Conservation (phyloP, 805 yeast genomes). For the Torulaspora delbrueckii region DNA sequence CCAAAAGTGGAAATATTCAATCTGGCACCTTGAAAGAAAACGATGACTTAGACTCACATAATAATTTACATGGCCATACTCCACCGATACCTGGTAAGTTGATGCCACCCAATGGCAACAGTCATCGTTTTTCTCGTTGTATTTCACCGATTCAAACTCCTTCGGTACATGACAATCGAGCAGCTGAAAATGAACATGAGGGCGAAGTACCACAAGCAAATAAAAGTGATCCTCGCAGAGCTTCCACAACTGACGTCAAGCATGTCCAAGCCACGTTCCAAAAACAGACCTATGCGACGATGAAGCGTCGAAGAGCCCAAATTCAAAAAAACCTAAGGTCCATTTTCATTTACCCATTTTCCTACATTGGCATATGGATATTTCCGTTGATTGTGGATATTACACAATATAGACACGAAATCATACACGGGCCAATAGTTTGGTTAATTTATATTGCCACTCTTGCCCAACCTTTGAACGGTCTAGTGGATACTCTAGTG, state of each 20-base stretch:
- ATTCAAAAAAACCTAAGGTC: constrained; percentile 75
- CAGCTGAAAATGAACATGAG: not conserved
- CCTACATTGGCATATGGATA: constrained; percentile 76
- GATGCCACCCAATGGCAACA: not conserved
- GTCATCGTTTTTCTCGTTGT: not conserved
- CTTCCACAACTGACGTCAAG: not conserved
- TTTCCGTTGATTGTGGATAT: constrained; percentile 69
- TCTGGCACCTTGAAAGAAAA: not conserved
- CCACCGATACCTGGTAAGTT: not conserved
- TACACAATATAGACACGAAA: constrained; percentile 48
- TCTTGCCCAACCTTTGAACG: constrained; percentile 74
- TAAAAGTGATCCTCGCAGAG: not conserved
- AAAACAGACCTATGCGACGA: constrained; percentile 53
- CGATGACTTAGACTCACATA: not conserved
- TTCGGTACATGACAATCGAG: not conserved
- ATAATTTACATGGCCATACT: not conserved
- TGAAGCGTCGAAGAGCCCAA: constrained; percentile 56
- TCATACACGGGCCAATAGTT: constrained; percentile 46
- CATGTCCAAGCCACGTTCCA: constrained; percentile 42
- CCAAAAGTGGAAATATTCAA: not conserved
- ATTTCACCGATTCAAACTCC: constrained; percentile 6
- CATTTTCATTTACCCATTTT: constrained; percentile 78
- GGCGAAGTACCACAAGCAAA: not conserved
- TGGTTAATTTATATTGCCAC: constrained; percentile 69
- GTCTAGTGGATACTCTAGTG: constrained; percentile 70